Evolutionary conservation across 106 monocot genomes (phyloP).

Genomic region (Alisma plantagoaquatica): DNA sequence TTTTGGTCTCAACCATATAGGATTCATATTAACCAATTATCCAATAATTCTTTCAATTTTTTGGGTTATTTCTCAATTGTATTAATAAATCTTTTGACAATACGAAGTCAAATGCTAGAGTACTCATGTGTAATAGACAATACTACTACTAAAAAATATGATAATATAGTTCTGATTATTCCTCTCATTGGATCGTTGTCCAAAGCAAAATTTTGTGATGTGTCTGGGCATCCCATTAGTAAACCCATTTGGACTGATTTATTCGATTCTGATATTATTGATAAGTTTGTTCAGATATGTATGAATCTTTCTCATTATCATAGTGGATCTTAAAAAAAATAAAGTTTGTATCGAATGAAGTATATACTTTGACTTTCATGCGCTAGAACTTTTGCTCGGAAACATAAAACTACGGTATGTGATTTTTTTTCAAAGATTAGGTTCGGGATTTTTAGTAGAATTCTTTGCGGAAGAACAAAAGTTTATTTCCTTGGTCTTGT

Average conservation of each 20-base stretch:
- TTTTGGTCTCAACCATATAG: slow-evolving; percentile 1
- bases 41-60: slow-evolving; percentile 3
- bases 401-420: slow-evolving; percentile 7
- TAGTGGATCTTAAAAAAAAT: slow-evolving; percentile 3
- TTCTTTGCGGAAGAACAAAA: slow-evolving; percentile 21
- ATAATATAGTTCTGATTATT: slow-evolving; percentile 10
- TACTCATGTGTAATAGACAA: slow-evolving; percentile 10
- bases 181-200: slow-evolving; percentile 1
- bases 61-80: slow-evolving; percentile 2
- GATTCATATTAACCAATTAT: slow-evolving; percentile 1
- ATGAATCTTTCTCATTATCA: slow-evolving; percentile 6
- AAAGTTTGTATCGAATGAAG: slow-evolving; percentile 6
- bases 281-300: background rate
- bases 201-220: slow-evolving; percentile 3
- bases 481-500: slow-evolving; percentile 20
- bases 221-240: slow-evolving; percentile 4
- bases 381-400: slow-evolving; percentile 13
- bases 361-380: slow-evolving; percentile 10
- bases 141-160: slow-evolving; percentile 10
- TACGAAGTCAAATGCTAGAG: slow-evolving; percentile 10
- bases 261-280: background rate
- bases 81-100: slow-evolving; percentile 5
- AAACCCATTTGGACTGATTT: slow-evolving; percentile 5
- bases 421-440: slow-evolving; percentile 12
- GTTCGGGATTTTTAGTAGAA: slow-evolving; percentile 22